Percentiles rank a stretch among this genome's conserved stretches.
phyloP scores from a whole-genome alignment of 2,329 filamentous ascomycete species.

The Biscogniauxia marginata region DNA sequence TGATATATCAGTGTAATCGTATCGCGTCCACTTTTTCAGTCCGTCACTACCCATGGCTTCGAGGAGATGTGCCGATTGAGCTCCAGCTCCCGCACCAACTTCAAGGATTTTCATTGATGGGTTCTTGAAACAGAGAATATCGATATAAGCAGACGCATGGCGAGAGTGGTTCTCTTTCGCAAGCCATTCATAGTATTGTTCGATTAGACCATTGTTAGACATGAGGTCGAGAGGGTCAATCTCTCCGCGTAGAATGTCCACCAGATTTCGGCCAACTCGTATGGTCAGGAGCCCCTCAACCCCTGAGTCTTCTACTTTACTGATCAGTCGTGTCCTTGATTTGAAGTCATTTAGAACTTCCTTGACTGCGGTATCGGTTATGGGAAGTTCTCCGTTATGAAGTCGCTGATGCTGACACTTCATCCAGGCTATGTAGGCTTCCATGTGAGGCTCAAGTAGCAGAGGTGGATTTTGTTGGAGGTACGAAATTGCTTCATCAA shows the following conservation, averaged over 20 bases:
- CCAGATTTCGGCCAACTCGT: neutral
- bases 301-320: neutral
- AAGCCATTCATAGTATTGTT: conserved; percentile 2
- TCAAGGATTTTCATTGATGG: conserved; percentile 3
- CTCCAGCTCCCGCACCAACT: conserved; percentile 4
- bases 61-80: conserved; percentile 1
- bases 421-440: conserved; percentile 4
- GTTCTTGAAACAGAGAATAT: conserved; percentile 7
- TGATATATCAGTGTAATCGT: conserved; percentile 11
- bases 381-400: neutral
- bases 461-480: neutral
- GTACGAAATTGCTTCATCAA: no score
- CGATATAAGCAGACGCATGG: neutral
- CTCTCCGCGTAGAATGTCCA: neutral
- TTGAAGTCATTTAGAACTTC: neutral
- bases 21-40: neutral
- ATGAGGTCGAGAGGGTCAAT: conserved; percentile 6
- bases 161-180: neutral
- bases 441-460: neutral
- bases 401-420: neutral
- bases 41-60: neutral
- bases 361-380: neutral
- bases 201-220: neutral
- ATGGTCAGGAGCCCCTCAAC: conserved; percentile 1
- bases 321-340: neutral